Evolutionary conservation across 169 alveolate genomes (phyloP).

Genomic region (Plasmodium malariae): DNA sequence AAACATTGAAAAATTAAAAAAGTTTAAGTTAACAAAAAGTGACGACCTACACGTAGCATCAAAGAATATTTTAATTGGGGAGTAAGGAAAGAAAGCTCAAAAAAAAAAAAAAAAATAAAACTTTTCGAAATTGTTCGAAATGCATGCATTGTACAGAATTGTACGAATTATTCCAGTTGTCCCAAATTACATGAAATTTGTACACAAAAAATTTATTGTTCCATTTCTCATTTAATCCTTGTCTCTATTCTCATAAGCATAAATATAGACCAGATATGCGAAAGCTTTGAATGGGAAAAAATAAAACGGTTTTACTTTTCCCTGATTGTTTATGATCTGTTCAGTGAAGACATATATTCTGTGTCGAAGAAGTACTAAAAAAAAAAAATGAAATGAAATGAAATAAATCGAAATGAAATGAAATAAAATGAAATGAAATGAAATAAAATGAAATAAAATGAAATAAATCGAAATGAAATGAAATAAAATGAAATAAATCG

Average conservation of each 20-base stretch:
- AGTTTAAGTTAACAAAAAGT: background rate
- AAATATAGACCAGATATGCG: constrained; percentile 46
- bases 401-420: background rate
- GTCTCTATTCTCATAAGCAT: constrained; percentile 3
- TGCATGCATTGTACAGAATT: background rate
- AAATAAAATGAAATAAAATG: background rate
- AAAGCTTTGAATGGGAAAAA: constrained; percentile 65
- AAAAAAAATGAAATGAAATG: background rate
- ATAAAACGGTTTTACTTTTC: constrained; percentile 62
- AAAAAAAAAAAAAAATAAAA: background rate
- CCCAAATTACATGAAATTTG: too few relatives aligned
- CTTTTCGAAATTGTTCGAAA: background rate
- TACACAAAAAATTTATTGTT: background rate
- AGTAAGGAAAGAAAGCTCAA: constrained; percentile 26
- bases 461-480: too few relatives aligned
- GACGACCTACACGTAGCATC: constrained; percentile 7
- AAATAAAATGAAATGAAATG: background rate
- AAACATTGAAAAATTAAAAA: constrained; percentile 18
- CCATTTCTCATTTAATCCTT: background rate
- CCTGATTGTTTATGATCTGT: constrained; percentile 49
- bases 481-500: too few relatives aligned
- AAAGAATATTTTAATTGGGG: constrained; percentile 14
- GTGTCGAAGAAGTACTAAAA: constrained; percentile 30
- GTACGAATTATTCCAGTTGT: background rate
- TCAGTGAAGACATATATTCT: constrained; percentile 32